A percentile compares a stretch with the other conserved stretches of the same genome.
Evolutionary conservation across 164 flowering plant species (phyloP).

Genomic region (Taxillus chinensis): DNA sequence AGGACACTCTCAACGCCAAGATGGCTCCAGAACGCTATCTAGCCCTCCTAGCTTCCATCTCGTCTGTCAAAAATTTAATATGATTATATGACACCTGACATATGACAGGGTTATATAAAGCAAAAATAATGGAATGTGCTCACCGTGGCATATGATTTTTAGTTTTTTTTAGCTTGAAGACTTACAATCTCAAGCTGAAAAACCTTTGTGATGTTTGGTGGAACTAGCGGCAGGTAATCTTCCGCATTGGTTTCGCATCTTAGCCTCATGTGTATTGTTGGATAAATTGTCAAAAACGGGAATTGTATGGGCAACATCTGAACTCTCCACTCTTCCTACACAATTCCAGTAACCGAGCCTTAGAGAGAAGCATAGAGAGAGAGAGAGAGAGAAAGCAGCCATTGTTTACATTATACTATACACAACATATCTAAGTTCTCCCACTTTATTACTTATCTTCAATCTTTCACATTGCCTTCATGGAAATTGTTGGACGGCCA

Average conservation of each 20-base stretch:
- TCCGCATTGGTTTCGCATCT: constrained; percentile 42
- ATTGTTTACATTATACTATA: neutral
- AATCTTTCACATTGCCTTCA: too few relatives aligned
- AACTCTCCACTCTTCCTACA: constrained; percentile 84
- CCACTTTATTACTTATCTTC: too few relatives aligned
- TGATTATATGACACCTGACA: neutral
- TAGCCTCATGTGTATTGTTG: constrained; percentile 59
- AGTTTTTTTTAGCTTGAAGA: constrained; percentile 4
- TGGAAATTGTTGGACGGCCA: too few relatives aligned
- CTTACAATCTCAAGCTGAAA: constrained; percentile 71
- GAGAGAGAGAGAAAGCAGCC: constrained; percentile 25
- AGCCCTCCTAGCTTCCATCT: constrained; percentile 84
- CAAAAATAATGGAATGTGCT: neutral
- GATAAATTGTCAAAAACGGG: constrained; percentile 49
- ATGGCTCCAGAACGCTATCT: constrained; percentile 43
- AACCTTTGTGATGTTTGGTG: constrained; percentile 37
- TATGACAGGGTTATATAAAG: neutral
- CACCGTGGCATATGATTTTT: neutral
- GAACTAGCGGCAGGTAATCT: constrained; percentile 65
- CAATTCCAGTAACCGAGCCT: constrained; percentile 3
- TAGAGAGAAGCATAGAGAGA: constrained; percentile 3
- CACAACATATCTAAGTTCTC: too few relatives aligned
- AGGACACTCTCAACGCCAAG: constrained; percentile 54
- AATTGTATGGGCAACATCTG: constrained; percentile 71
- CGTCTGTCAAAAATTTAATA: constrained; percentile 25